Conservation (phyloP, 805 yeast genomes). For the Candida peoriensis region DNA sequence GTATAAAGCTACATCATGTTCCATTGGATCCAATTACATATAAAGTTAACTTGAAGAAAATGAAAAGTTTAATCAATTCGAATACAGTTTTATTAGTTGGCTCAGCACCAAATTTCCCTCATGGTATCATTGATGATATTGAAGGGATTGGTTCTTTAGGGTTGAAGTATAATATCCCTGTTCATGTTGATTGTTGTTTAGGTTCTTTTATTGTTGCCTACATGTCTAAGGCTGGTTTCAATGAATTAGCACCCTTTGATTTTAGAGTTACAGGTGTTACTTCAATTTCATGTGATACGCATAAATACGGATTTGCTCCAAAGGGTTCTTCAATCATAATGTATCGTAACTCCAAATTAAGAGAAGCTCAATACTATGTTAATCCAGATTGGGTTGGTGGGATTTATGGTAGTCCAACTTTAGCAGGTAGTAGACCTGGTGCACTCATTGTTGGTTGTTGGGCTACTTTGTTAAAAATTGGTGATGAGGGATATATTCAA, state of each 20-base stretch:
- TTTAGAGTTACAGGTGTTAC: conserved; percentile 91
- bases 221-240: conserved; percentile 55
- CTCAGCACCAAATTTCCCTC: conserved; percentile 97
- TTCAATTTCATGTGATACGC: conserved; percentile 98
- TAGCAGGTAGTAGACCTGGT: conserved; percentile 97
- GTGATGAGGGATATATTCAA: conserved; percentile 74
- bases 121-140: conserved; percentile 91
- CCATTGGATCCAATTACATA: conserved; percentile 64
- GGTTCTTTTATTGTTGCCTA: conserved; percentile 90
- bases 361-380: conserved; percentile 81
- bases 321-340: conserved; percentile 91
- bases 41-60: conserved; percentile 61
- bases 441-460: conserved; percentile 98
- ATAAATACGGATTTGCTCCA: conserved; percentile 97
- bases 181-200: conserved; percentile 93
- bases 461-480: conserved; percentile 84
- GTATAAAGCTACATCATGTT: conserved; percentile 77
- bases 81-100: conserved; percentile 86
- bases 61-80: conserved; percentile 58
- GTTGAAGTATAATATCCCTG: conserved; percentile 58
- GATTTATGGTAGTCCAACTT: conserved; percentile 90
- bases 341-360: conserved; percentile 66
- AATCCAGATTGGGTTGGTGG: conserved; percentile 91
- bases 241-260: conserved; percentile 54
- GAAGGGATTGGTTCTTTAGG: conserved; percentile 63